Conservation (phyloP, 768 basidiomycete genomes). For the Suillus lakei region DNA sequence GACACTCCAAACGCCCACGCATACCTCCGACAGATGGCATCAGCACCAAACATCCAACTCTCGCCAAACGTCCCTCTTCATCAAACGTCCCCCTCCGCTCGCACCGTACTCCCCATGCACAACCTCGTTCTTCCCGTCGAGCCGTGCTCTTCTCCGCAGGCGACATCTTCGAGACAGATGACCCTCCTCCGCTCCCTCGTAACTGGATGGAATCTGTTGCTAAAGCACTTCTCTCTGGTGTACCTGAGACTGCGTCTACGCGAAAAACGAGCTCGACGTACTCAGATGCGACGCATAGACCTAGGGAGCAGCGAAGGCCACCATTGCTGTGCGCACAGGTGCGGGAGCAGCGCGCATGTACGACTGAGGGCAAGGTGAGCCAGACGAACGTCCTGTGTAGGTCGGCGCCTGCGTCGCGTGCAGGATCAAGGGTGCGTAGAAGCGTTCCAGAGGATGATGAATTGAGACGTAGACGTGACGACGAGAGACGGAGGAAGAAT, state of each 20-base stretch:
- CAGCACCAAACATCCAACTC: conserved; percentile 52
- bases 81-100: conserved; percentile 40
- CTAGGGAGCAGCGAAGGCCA: conserved; percentile 29
- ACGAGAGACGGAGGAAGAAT: conserved; percentile 28
- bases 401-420: conserved; percentile 71
- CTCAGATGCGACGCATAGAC: conserved; percentile 30
- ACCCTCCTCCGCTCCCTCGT: conserved; percentile 59
- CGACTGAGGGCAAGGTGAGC: conserved; percentile 44
- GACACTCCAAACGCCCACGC: conserved; percentile 58
- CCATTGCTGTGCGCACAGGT: conserved; percentile 39
- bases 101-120: conserved; percentile 40
- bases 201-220: conserved; percentile 79
- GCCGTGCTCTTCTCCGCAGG: conserved; percentile 40
- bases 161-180: conserved; percentile 27
- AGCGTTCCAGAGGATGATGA: conserved; percentile 26
- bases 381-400: conserved; percentile 65
- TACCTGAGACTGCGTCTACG: conserved; percentile 27
- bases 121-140: conserved; percentile 19
- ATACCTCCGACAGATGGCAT: conserved; percentile 78
- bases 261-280: conserved; percentile 28
- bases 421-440: conserved; percentile 49
- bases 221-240: conserved; percentile 61
- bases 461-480: conserved; percentile 21
- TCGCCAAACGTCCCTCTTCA: conserved; percentile 36
- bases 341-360: conserved; percentile 33